A percentile compares a stretch with the other conserved stretches of the same genome.
Conservation (phyloP, 164 flowering plant species). For the Chimonanthus praecox region DNA sequence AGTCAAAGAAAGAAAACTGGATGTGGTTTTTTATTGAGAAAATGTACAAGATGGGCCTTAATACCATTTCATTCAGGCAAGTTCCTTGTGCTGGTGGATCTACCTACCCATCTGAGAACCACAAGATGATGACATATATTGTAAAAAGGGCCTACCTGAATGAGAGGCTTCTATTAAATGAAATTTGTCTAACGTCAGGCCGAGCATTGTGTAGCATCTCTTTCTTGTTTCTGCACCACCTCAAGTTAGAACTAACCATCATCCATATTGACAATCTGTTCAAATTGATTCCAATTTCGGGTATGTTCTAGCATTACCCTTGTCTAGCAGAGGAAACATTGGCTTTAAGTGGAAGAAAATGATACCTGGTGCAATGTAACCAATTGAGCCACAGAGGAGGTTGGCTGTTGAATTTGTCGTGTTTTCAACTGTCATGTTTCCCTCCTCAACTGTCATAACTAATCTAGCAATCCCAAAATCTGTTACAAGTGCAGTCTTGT, state of each 20-base stretch:
- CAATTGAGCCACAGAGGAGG: constrained; percentile 22
- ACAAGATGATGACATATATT: not conserved
- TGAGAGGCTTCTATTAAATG: not conserved
- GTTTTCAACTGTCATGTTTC: not conserved
- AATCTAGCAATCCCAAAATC: constrained; percentile 31
- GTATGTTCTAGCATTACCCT: not conserved
- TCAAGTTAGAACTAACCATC: not conserved
- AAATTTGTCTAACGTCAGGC: not conserved
- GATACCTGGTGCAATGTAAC: constrained; percentile 6
- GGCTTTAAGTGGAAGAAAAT: not conserved
- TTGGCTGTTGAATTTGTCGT: constrained; percentile 17
- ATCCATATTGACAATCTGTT: not conserved
- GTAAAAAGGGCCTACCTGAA: not conserved
- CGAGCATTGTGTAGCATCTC: not conserved
- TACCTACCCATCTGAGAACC: not conserved
- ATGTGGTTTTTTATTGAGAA: not conserved
- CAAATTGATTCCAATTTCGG: no score
- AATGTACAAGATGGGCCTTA: no score
- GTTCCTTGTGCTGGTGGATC: not conserved
- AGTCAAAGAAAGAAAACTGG: not conserved
- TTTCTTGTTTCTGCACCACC: not conserved
- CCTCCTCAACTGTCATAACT: constrained; percentile 18
- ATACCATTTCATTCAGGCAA: not conserved
- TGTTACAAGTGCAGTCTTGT: constrained; percentile 30
- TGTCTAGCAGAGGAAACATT: not conserved